These are phyloP conservation scores for Aphanomyces invadans DNA, from an alignment of 352 stramenopile species.

Conservation along the genomic window DNA sequence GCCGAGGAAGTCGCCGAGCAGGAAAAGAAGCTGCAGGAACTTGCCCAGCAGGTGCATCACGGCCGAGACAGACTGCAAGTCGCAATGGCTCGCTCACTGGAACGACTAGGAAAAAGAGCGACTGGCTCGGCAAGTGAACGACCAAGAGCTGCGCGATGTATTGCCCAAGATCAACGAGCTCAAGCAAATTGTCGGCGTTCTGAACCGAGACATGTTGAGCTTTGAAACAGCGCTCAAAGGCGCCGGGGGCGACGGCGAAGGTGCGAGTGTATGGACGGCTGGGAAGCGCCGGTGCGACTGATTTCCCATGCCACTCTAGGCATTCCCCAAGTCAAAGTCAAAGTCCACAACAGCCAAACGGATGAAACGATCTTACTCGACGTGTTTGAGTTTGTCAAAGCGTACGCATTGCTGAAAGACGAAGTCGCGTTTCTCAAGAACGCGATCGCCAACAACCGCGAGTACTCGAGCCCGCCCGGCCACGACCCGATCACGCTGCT, in stretches of 20 bases:
- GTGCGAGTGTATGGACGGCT: not conserved
- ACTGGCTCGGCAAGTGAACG: slow-evolving; percentile 68
- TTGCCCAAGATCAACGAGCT: slow-evolving; percentile 89
- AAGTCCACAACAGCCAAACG: slow-evolving; percentile 81
- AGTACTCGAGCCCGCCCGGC: slow-evolving; percentile 74
- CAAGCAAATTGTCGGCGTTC: slow-evolving; percentile 84
- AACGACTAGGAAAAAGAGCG: slow-evolving; percentile 44
- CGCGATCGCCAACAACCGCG: slow-evolving; percentile 78
- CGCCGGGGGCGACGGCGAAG: slow-evolving; percentile 21
- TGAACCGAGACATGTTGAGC: slow-evolving; percentile 87
- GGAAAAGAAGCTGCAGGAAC: slow-evolving; percentile 26
- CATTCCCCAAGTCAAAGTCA: slow-evolving; percentile 86
- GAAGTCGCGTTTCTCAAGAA: slow-evolving; percentile 88
- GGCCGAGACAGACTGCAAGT: not conserved
- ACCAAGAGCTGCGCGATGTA: slow-evolving; percentile 89
- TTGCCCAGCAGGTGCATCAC: slow-evolving; percentile 25
- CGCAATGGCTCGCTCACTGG: not conserved
- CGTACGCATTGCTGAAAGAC: slow-evolving; percentile 73
- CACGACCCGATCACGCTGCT: slow-evolving; percentile 89
- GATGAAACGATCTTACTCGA: slow-evolving; percentile 89
- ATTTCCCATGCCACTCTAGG: too few species aligned
- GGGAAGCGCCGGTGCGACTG: not conserved
- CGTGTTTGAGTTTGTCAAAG: slow-evolving; percentile 90
- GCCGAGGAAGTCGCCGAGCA: slow-evolving; percentile 31
- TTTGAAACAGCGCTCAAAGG: slow-evolving; percentile 85